Evolutionary conservation across 2,329 filamentous ascomycete genomes (phyloP), one percentile per base, ranked within the genome.

Genomic region (Leptographium radiaticola): DNA sequence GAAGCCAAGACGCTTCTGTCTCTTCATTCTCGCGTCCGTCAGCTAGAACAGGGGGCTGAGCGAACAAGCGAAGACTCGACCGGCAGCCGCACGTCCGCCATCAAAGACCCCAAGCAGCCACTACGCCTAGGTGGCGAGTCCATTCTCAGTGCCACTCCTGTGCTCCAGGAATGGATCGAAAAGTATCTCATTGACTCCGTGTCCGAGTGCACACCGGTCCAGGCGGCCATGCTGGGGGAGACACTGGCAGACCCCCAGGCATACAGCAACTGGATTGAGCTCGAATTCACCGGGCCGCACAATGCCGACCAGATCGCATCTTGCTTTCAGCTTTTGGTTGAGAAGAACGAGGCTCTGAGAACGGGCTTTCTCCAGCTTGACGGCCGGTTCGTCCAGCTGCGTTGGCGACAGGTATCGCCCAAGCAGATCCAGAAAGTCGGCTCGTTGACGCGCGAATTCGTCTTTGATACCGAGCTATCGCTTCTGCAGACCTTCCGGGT

Each of bases 201-300:
- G 8, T 10, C 53, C 18, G 75, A 75, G 6, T 93, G 87, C 64
- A 90, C 83, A 5, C 76, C 82, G 15, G 72, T 93, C 11, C 90
- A 96, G 61, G 70, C 76, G 18, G 83, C 87, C 2, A 94, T 95
- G 88, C 73, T 95, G 16, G 74, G 79, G 0, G 88, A 95, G 68
- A 90, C 87, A 0, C 67, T 74, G 3, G 72, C 70, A 18, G 72
- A 83, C 56, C 58, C 72, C 2, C 68, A 67, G 48, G 75, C 83
- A 9, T 95, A 96, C 63, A 86, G 84, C 68, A 96, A 95, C 60
- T 83, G 83, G 71, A 70, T 93, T 12, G 77, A 86, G 60, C 64
- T 94, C 1, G 70, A 78, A n/a, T 68, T 86, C 12, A 64, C 73
- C 0, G 46, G 64, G 0, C 57, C 61, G 0, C 62, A 71, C 36